Conservation (phyloP, 805 yeast genomes). For the Candida sakaeoensis region DNA sequence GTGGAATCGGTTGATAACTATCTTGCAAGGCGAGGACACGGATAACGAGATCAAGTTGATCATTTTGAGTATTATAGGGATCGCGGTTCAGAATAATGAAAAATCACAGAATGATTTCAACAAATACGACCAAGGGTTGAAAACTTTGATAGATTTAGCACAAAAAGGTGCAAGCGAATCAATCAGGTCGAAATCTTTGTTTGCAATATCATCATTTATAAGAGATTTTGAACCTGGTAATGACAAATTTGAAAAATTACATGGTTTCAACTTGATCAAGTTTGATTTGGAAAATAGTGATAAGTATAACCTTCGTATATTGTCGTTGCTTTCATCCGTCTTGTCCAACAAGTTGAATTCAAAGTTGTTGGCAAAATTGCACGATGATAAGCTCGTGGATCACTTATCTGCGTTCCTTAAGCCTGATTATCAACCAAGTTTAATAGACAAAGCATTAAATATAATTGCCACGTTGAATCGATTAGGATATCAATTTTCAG, state of each 20-base stretch:
- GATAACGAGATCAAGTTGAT: conserved; percentile 39
- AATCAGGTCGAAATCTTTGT: conserved; percentile 61
- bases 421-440: conserved; percentile 40
- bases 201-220: conserved; percentile 70
- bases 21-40: conserved; percentile 40
- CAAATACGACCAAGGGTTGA: conserved; percentile 46
- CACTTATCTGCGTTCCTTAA: conserved; percentile 29
- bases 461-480: conserved; percentile 45
- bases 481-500: conserved; percentile 41
- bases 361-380: conserved; percentile 38
- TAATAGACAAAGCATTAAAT: conserved; percentile 55
- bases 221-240: conserved; percentile 65
- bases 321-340: conserved; percentile 58
- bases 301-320: conserved; percentile 50
- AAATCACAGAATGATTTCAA: conserved; percentile 66
- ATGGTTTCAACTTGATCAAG: conserved; percentile 61
- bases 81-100: conserved; percentile 90
- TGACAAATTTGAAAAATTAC: conserved; percentile 46
- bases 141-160: conserved; percentile 43
- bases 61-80: conserved; percentile 76
- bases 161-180: conserved; percentile 17
- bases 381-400: conserved; percentile 28
- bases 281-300: neutral
- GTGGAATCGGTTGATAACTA: conserved; percentile 69
- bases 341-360: conserved; percentile 49